Percentiles rank a stretch among this genome's conserved stretches.
phyloP scores from a whole-genome alignment of 2,329 filamentous ascomycete species.

The Clarireedia paspali region DNA sequence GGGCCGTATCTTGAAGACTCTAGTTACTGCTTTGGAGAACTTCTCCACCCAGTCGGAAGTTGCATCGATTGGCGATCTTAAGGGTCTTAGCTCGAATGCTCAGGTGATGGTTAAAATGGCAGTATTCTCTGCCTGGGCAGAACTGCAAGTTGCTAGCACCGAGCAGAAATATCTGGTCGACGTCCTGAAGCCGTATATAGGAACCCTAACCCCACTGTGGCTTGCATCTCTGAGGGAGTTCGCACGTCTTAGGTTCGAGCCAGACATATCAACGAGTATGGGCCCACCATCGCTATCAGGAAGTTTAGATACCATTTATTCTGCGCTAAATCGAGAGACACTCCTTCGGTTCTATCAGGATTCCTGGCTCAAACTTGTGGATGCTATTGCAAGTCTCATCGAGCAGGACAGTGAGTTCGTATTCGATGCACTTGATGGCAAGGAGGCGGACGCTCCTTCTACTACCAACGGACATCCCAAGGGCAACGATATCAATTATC shows the following conservation, averaged over 20 bases:
- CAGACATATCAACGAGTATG: conserved; percentile 87
- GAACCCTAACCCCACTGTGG: conserved; percentile 86
- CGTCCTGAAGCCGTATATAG: conserved; percentile 84
- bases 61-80: conserved; percentile 85
- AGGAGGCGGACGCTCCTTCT: conserved; percentile 42
- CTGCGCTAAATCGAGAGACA: conserved; percentile 88
- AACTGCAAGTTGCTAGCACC: conserved; percentile 87
- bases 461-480: conserved; percentile 42
- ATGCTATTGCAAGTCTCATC: conserved; percentile 94
- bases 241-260: conserved; percentile 87
- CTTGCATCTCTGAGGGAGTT: conserved; percentile 89
- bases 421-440: conserved; percentile 91
- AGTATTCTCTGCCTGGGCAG: conserved; percentile 94
- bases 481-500: conserved; percentile 84
- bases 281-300: conserved; percentile 75
- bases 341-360: conserved; percentile 94
- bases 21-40: conserved; percentile 85
- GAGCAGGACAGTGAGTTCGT: conserved; percentile 97
- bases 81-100: conserved; percentile 88
- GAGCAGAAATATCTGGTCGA: conserved; percentile 86
- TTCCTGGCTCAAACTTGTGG: conserved; percentile 91
- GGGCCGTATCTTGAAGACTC: conserved; percentile 91
- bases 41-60: conserved; percentile 77
- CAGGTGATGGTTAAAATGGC: conserved; percentile 98
- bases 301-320: conserved; percentile 88